phyloP scores from a whole-genome alignment of 1,284 basidiomycete species.

The Trametes sp. region DNA sequence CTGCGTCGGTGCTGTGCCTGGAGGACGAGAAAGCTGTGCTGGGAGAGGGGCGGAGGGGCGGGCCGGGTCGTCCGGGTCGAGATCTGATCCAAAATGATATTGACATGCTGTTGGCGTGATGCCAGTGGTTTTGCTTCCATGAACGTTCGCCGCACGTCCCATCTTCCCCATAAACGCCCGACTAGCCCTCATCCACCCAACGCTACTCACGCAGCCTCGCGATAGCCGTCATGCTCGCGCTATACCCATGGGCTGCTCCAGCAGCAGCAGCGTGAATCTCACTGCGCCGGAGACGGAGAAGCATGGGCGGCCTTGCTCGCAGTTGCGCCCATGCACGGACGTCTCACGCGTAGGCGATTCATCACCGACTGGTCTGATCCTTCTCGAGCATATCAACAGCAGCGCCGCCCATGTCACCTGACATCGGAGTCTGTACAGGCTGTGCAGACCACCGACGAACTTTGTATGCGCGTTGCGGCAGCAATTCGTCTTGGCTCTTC shows the following conservation, averaged over 20 bases:
- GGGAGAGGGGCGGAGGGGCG: not conserved
- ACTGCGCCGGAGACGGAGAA: not conserved
- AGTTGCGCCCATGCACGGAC: too few species aligned
- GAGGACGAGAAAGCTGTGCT: not conserved
- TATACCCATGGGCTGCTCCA: too few species aligned
- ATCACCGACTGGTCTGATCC: not conserved
- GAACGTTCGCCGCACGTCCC: not conserved
- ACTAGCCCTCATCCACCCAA: too few species aligned
- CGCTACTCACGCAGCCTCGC: too few species aligned
- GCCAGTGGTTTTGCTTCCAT: not conserved
- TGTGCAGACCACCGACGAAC: not conserved
- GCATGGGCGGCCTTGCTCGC: too few species aligned
- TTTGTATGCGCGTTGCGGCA: not conserved
- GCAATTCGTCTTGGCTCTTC: not conserved
- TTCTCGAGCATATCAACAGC: not conserved
- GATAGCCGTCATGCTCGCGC: too few species aligned
- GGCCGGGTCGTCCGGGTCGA: not conserved
- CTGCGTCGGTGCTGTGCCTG: not conserved
- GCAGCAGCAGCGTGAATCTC: too few species aligned
- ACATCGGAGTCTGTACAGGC: not conserved
- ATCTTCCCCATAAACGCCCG: too few species aligned
- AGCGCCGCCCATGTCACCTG: not conserved
- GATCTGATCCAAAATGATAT: not conserved
- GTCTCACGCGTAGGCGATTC: not conserved
- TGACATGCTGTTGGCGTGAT: not conserved